A percentile compares a stretch with the other conserved stretches of the same genome.
These are phyloP conservation scores for Wickerhamiella vanderwaltii DNA, from an alignment of 805 yeast genomes.

Conservation along the genomic window DNA sequence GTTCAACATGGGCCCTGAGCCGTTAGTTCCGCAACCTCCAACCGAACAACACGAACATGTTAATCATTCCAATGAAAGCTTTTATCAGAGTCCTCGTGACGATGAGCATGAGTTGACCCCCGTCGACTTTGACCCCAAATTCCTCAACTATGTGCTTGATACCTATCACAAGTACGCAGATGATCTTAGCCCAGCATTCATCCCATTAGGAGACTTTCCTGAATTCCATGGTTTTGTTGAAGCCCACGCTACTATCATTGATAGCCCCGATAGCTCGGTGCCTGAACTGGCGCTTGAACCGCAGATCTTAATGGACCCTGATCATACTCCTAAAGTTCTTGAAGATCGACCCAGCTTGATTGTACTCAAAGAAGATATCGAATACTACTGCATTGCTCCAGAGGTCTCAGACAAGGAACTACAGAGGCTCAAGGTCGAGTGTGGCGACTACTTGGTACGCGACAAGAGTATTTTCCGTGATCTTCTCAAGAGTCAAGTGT, in stretches of 20 bases:
- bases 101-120: slow-evolving; percentile 18
- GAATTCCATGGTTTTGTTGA: slow-evolving; percentile 16
- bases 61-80: slow-evolving; percentile 13
- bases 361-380: slow-evolving; percentile 86
- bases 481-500: slow-evolving; percentile 26
- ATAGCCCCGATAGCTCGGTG: slow-evolving; percentile 10
- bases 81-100: slow-evolving; percentile 8
- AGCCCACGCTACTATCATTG: slow-evolving; percentile 7
- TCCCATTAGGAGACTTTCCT: slow-evolving; percentile 17
- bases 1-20: slow-evolving; percentile 63
- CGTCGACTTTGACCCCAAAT: slow-evolving; percentile 76
- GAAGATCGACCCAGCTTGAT: slow-evolving; percentile 79
- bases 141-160: slow-evolving; percentile 67
- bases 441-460: slow-evolving; percentile 51
- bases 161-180: slow-evolving; percentile 38
- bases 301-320: slow-evolving; percentile 13
- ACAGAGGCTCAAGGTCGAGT: slow-evolving; percentile 55
- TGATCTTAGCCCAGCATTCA: slow-evolving; percentile 32
- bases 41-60: slow-evolving; percentile 14
- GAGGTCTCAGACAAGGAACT: slow-evolving; percentile 47
- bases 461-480: slow-evolving; percentile 66
- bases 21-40: slow-evolving; percentile 36
- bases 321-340: slow-evolving; percentile 39
- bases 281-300: slow-evolving; percentile 14
- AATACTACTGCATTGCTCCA: slow-evolving; percentile 73